These are phyloP conservation scores for Fusarium circinatum DNA, from an alignment of 2,329 filamentous ascomycete genomes.

Conservation along the genomic window DNA sequence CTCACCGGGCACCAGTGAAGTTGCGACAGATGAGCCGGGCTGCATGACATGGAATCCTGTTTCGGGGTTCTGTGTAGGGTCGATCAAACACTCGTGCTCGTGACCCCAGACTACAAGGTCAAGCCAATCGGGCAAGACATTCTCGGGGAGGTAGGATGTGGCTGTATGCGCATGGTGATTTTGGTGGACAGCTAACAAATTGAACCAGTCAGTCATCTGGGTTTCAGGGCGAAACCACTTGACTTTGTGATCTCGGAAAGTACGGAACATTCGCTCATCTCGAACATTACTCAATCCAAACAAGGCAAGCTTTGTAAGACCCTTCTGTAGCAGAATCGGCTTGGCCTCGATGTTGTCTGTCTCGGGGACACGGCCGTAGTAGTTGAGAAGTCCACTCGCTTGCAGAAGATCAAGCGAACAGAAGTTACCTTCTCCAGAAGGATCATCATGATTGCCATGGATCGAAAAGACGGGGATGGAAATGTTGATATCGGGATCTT, in stretches of 20 bases:
- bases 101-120: conserved; percentile 97
- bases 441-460: conserved; percentile 98
- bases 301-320: conserved; percentile 88
- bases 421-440: conserved; percentile 92
- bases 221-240: conserved; percentile 88
- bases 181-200: conserved; percentile 93
- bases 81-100: conserved; percentile 94
- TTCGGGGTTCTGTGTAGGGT: conserved; percentile 84
- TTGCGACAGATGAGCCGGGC: conserved; percentile 94
- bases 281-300: conserved; percentile 97
- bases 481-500: conserved; percentile 96
- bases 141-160: conserved; percentile 94
- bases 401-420: conserved; percentile 93
- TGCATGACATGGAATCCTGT: conserved; percentile 97
- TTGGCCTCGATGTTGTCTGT: conserved; percentile 96
- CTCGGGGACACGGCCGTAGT: conserved; percentile 91
- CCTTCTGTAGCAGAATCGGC: conserved; percentile 92
- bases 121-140: conserved; percentile 89
- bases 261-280: conserved; percentile 93
- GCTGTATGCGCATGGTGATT: conserved; percentile 94
- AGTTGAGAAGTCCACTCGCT: conserved; percentile 91
- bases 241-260: conserved; percentile 91
- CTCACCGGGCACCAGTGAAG: conserved; percentile 89
- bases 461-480: conserved; percentile 98
- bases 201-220: conserved; percentile 92